Conservation (phyloP, 2,329 filamentous ascomycete genomes). For the Paecilomyces fulvus region DNA sequence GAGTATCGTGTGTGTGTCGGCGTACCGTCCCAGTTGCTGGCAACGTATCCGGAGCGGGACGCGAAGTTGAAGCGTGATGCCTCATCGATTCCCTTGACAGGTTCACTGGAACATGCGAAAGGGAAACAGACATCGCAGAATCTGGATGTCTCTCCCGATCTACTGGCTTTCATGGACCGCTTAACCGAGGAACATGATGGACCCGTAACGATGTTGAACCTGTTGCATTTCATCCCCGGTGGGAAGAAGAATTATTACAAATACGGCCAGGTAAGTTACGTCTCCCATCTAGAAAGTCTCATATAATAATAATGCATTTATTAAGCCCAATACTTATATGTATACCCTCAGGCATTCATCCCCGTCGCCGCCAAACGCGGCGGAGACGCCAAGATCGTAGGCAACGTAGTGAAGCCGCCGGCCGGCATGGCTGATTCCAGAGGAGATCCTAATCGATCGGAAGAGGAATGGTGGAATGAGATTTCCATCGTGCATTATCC, state of each 20-base stretch:
- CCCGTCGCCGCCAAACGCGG: constrained; percentile 46
- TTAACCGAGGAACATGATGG: constrained; percentile 24
- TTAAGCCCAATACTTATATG: background rate
- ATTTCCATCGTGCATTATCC: constrained; percentile 59
- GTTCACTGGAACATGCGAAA: constrained; percentile 21
- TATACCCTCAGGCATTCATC: constrained; percentile 21
- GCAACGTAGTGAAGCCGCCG: constrained; percentile 40
- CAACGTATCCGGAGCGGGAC: constrained; percentile 17
- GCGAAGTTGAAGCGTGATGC: constrained; percentile 12
- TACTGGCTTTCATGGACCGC: constrained; percentile 42
- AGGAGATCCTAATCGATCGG: constrained; percentile 11
- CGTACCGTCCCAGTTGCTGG: constrained; percentile 28
- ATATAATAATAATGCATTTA: too few relatives aligned
- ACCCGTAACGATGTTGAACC: constrained; percentile 55
- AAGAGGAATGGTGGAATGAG: constrained; percentile 49
- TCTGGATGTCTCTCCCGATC: constrained; percentile 46
- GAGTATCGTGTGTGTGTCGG: constrained; percentile 27
- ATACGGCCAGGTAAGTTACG: constrained; percentile 53
- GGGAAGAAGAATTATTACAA: constrained; percentile 47
- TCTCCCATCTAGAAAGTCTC: constrained; percentile 19
- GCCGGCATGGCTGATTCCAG: constrained; percentile 14
- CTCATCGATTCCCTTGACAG: constrained; percentile 13
- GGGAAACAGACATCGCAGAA: constrained; percentile 35
- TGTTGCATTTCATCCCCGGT: constrained; percentile 48
- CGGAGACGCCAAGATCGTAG: constrained; percentile 54